Base-by-base conservation (phyloP, 148 eudicot genomes). In the Amaranthus cruentus region DNA sequence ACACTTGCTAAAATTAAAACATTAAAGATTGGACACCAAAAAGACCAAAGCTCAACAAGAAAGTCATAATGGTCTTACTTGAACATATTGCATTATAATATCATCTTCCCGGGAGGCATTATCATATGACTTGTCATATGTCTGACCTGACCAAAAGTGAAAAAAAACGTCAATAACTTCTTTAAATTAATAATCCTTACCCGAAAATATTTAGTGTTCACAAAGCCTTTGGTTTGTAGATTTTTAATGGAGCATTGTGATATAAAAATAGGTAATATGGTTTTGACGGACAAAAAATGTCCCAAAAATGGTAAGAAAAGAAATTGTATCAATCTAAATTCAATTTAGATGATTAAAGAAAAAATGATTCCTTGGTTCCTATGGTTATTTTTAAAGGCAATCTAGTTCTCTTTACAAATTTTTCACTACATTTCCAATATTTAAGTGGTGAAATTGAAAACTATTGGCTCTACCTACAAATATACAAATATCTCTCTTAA, bases 71-170 rank as follows among this genome's bases (percentile, higher is more conserved):
- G 58, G 75, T 62, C 81, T 77, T 78, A 80, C 83, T 71, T 77
- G 44, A 74, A 46, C 44, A 42, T 48, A 72, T 73, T 18, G 70
- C 69, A 18, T 38, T 5, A 60, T 75, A 55, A 62, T 68, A 68
- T 57, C 82, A 78, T 86, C 90, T 78, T 84, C 87, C 73, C 77
- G 72, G 38, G 38, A 28, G 38, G 38, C 38, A 28, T 28, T 28
- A 28, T 28, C 38, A 77, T 75, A 72, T 55, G 71, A 64, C 8
- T 77, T 64, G 55, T 68, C 65, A 64, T 58, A 75, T 47, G 71
- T 69, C 66, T 75, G 76, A 46, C 57, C 48, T 48, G 61, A 61
- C 38, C 71, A 80, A 75, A 76, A 55, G 62, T 43, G 66, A 78
- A 9, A 3, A 44, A 53, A 66, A 75, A 4, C 43, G 56, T 75